Evolutionary conservation across 2,329 filamentous ascomycete genomes (phyloP), one percentile per base, ranked within the genome.

Genomic region (Penicillium sp.): DNA sequence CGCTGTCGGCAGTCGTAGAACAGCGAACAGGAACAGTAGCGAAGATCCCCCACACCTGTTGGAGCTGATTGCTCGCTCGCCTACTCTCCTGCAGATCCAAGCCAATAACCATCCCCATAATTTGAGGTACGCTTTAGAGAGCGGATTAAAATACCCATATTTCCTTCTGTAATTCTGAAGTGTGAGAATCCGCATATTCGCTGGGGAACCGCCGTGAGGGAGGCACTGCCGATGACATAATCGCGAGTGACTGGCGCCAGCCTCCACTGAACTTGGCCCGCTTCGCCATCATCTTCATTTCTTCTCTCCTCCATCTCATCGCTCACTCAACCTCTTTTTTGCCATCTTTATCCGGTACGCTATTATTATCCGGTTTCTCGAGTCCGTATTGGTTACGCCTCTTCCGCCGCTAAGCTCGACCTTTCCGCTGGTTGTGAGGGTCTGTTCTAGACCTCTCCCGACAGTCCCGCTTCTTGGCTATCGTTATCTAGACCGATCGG

Each of bases 381-480:
- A 29, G 23, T 38, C 31, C 41, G 23, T 31, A 19, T 53, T 29
- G 31, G 17, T 15, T 58, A 29, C 29, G 50, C 51, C 35, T 46
- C 31, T 52, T 49, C 19, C 19, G 54, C 54, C 30, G 31, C 23
- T 49, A 47, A n/a, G 29, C 51, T 31, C 58, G 57, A 50, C 62
- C 59, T 49, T 63, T 63, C 54, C 57, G 31, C 59, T 57, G 57
- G 63, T 49, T 62, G 65, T 56, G 63, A 67, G 54, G 59, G 56
- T 58, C 53, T 55, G 61, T 47, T 67, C 63, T 65, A 65, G 65
- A 63, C 57, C 60, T 52, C 50, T 53, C 56, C 64, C 57, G 53
- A 46, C 56, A 58, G 61, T 64, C 56, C 53, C 58, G 35, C 38
- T 49, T 30, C 47, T 30, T 59, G 59, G 41, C 65, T 54, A 53